Percentiles rank a stretch among this genome's conserved stretches.
Conservation (phyloP, 768 basidiomycete genomes). For the Coprinopsis cinerea region DNA sequence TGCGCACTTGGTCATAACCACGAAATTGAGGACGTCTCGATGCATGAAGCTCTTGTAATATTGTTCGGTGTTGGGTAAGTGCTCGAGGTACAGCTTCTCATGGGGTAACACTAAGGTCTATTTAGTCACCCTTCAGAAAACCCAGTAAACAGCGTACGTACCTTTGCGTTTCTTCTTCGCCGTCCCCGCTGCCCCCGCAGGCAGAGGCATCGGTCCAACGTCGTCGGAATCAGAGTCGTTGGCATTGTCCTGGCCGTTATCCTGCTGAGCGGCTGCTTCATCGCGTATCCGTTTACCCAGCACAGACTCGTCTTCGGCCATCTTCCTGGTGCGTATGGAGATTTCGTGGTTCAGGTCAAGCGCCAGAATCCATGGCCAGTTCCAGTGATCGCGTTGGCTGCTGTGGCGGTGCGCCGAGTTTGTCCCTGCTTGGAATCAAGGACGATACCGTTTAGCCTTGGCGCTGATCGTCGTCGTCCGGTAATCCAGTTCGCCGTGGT, state of each 20-base stretch:
- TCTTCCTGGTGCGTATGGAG: not conserved
- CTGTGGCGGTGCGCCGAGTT: not conserved
- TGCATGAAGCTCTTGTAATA: slow-evolving; percentile 99
- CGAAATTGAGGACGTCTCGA: slow-evolving; percentile 84
- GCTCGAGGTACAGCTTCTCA: slow-evolving; percentile 88
- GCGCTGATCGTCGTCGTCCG: no score
- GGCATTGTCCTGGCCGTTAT: slow-evolving; percentile 9
- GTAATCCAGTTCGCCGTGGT: no score
- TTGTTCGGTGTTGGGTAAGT: slow-evolving; percentile 86
- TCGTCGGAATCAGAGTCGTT: slow-evolving; percentile 71
- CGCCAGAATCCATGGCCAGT: not conserved
- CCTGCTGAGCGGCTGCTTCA: slow-evolving; percentile 17
- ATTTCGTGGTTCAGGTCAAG: not conserved
- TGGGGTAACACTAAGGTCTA: slow-evolving; percentile 72
- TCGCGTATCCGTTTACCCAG: slow-evolving; percentile 60
- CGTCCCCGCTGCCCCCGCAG: slow-evolving; percentile 37
- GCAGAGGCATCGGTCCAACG: slow-evolving; percentile 86
- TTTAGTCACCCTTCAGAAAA: not conserved
- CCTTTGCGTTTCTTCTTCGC: slow-evolving; percentile 74
- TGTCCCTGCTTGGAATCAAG: not conserved
- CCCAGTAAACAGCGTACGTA: slow-evolving; percentile 25
- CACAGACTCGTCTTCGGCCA: slow-evolving; percentile 42
- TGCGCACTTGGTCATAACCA: slow-evolving; percentile 78
- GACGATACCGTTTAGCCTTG: not conserved
- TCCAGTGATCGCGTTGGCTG: not conserved